Evolutionary conservation across 257 asterid genomes (phyloP), one percentile per base, ranked within the genome.

Genomic region (Ballota nigra): DNA sequence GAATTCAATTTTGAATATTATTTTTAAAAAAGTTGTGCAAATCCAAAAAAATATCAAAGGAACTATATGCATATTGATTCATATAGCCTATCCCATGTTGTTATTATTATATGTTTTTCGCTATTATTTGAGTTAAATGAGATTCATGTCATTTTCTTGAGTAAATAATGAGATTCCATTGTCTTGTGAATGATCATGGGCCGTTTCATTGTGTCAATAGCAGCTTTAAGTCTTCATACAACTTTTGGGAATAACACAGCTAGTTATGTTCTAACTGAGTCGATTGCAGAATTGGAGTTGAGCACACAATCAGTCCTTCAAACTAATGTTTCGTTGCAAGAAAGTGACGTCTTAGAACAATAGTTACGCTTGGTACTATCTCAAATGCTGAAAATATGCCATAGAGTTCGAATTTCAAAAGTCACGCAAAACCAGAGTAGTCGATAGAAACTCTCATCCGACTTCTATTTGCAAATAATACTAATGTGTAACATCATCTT

Each of bases 401-500:
- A n/a, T 45, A 45, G 57, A 68, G 28, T 7, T 61, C 11, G 5
- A 8, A 12, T n/a, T 13, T 47, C 10, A 22, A 4, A 0, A 24
- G 1, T 9, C 55, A 26, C 59, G 33, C 53, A 31, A 49, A 47
- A 20, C 45, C 10, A n/a, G 31, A 49, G 34, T 47, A 47, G 62
- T 5, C 29, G n/a, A 68, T 12, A 53, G 40, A 45, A 5, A 13
- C 43, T 29, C 13, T 12, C 16, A 8, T 20, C 4, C 36, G 9
- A n/a, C 19, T 45, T 45, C n/a, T 45, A n/a, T 45, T 43, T 43
- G 52, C 19, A 15, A 5, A 13, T 45, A n/a, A 4, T 1, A 20
- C 10, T 81, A 75, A 83, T 74, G 56, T 12, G 69, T 40, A 61
- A 41, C 36, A 19, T 61, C n/a, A 22, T 8, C 63, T n/a, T 69